Base-by-base conservation (phyloP, 2,329 filamentous ascomycete species). In the Tolypocladium album region DNA sequence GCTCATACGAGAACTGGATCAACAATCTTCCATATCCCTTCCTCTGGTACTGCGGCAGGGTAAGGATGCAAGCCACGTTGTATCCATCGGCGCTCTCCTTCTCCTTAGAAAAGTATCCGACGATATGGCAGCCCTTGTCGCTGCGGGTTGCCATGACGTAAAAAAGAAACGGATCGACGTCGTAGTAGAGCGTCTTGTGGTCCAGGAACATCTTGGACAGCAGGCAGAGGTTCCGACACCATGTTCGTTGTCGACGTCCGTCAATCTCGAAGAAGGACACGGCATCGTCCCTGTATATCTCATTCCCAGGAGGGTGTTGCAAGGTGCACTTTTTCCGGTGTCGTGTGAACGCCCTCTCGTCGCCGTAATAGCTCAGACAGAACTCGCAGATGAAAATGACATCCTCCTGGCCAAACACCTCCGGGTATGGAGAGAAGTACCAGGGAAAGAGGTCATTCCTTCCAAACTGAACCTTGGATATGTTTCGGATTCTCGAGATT, bases 61-160 rank as follows among this genome's bases (percentile, higher is more conserved):
- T 99, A 61, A 99, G 79, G 71, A 99, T 99, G 82, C 95, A 99
- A 5, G 94, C 95, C 39, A 99, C 88, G 70, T 99, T 99, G 82
- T 97, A 99, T 38, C 90, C 91, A 68, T 99, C 95, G 0, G 92
- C 92, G 45, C 89, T 93, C 74, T 99, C 94, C 67, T 99, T 99
- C 74, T 99, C 94, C 72, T 99, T 99, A 60, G 90, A 96, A 74
- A 99, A 99, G 71, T 97, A 99, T n/a, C 94, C 94, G n/a, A 99
- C 90, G 57, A 99, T 83, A 70, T 97, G 94, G 68, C 89, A 94
- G 17, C 94, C 94, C 67, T 92, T 88, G 57, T 96, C 91, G 64
- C 92, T 90, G 66, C 89, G 86, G 47, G 87, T 88, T 34, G 90
- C 90, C 93, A 99, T 97, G 73, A 96, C 93, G 75, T 99, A 99